Conservation (phyloP, 2,329 filamentous ascomycete genomes). For the Penicillium oxalicum region DNA sequence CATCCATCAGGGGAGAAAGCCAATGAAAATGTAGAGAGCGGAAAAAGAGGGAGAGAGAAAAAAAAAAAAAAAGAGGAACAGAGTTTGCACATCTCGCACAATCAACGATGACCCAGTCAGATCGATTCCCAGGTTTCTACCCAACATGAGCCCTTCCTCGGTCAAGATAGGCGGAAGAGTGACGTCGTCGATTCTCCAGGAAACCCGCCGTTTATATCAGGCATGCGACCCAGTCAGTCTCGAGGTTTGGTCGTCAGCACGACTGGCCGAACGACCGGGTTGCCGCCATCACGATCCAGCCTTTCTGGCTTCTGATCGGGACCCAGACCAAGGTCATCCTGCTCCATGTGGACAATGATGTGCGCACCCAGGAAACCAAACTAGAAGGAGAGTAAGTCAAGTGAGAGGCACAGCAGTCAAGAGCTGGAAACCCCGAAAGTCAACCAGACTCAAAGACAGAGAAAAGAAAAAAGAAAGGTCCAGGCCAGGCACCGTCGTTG, state of each 20-base stretch:
- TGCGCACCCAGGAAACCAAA: slow-evolving; percentile 2
- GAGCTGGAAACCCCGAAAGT: no score
- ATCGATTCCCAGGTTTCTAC: slow-evolving; percentile 7
- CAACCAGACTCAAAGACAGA: no score
- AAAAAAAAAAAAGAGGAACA: no score
- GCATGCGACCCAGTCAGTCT: slow-evolving; percentile 9
- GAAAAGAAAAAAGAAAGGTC: slow-evolving; percentile 1
- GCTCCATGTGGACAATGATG: slow-evolving; percentile 7
- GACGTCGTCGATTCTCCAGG: slow-evolving; percentile 10
- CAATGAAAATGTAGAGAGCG: no score
- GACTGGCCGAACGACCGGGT: slow-evolving; percentile 12
- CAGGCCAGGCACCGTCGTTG: slow-evolving; percentile 3
- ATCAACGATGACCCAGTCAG: slow-evolving; percentile 8
- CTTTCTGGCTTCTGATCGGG: slow-evolving; percentile 11
- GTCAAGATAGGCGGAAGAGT: not conserved
- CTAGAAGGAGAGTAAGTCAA: no score
- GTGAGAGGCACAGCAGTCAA: no score
- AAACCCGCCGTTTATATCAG: slow-evolving; percentile 1
- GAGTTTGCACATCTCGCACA: slow-evolving; percentile 2
- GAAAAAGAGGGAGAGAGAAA: no score
- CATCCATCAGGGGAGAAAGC: not conserved
- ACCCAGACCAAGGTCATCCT: slow-evolving; percentile 6
- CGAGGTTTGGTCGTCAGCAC: not conserved
- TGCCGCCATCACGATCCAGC: slow-evolving; percentile 10
- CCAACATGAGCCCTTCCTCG: no score